Evolutionary conservation across 2,329 filamentous ascomycete species (phyloP), one percentile per base, ranked within the genome.

Genomic region (Penicillium sp.): DNA sequence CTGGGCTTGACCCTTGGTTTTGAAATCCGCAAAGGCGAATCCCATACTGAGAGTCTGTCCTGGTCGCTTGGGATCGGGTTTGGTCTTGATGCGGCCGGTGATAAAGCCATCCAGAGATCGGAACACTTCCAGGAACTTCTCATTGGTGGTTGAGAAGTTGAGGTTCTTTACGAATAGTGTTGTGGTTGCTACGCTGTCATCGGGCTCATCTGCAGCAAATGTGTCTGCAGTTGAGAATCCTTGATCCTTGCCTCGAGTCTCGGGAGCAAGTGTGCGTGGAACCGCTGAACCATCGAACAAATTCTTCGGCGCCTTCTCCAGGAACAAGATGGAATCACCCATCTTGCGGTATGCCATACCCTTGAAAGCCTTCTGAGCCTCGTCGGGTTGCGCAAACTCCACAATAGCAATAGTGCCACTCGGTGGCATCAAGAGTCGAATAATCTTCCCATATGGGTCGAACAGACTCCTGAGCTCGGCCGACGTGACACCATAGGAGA

Each of bases 151-250:
- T 54, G 86, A 80, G 77, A 97, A 99, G 79, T 93, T 96, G 67
- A 99, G 83, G 76, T 97, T 97, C 70, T 92, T 89, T 66, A 99
- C 88, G 75, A 94, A 97, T 17, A 99, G 80, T 5, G 93, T 96
- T n/a, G 86, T 86, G 17, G 89, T 89, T 67, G 90, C 86, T 10
- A 80, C 68, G 6, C 60, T 61, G 29, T 69, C 63, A 48, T 75
- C 74, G 35, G 66, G 57, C 48, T 77, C 75, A 27, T 74, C 74
- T 17, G 74, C 72, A n/a, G 74, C 71, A 47, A 78, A 78, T 6
- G 75, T 77, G 57, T 78, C 75, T 6, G 75, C 69, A 5, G 74
- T 76, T 38, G 70, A 77, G 64, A 76, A 77, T 42, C 73, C 74
- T 65, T 77, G 74, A n/a, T 70, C 66, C 45, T 75, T 66, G 58